Evolutionary conservation across 805 yeast species (phyloP).

Genomic region (Scheffersomyces lignosus): DNA sequence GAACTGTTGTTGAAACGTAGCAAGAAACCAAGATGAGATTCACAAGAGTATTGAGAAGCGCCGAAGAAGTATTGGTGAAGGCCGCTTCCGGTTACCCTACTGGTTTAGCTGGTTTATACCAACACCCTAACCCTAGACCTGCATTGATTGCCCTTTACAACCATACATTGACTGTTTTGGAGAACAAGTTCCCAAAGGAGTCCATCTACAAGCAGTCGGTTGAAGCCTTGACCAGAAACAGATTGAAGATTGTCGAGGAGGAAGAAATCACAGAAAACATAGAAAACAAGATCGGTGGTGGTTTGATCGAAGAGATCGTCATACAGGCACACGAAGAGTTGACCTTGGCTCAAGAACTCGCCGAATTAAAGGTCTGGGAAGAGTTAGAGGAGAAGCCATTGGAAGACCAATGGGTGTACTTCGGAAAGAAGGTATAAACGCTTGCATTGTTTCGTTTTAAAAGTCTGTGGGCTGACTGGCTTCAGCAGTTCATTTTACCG

Average conservation of each 20-base stretch:
- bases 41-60: slow-evolving; percentile 42
- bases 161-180: slow-evolving; percentile 61
- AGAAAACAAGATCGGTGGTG: slow-evolving; percentile 75
- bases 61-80: slow-evolving; percentile 56
- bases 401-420: slow-evolving; percentile 82
- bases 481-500: too few species aligned
- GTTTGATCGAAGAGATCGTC: slow-evolving; percentile 78
- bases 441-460: too few species aligned
- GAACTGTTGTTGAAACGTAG: too few species aligned
- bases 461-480: too few species aligned
- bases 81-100: slow-evolving; percentile 70
- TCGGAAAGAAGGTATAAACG: slow-evolving; percentile 61
- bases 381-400: slow-evolving; percentile 76
- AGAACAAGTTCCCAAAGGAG: slow-evolving; percentile 62
- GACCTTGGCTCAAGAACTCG: slow-evolving; percentile 63
- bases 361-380: slow-evolving; percentile 74
- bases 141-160: slow-evolving; percentile 70
- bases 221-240: slow-evolving; percentile 66
- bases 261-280: slow-evolving; percentile 63
- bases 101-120: slow-evolving; percentile 74
- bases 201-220: slow-evolving; percentile 78
- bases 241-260: slow-evolving; percentile 64
- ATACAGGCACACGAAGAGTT: slow-evolving; percentile 84
- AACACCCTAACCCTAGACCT: slow-evolving; percentile 84
- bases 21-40: too few species aligned